These are phyloP conservation scores for Clitocybe nebularis DNA, from an alignment of 1,284 basidiomycete species.

Conservation along the genomic window DNA sequence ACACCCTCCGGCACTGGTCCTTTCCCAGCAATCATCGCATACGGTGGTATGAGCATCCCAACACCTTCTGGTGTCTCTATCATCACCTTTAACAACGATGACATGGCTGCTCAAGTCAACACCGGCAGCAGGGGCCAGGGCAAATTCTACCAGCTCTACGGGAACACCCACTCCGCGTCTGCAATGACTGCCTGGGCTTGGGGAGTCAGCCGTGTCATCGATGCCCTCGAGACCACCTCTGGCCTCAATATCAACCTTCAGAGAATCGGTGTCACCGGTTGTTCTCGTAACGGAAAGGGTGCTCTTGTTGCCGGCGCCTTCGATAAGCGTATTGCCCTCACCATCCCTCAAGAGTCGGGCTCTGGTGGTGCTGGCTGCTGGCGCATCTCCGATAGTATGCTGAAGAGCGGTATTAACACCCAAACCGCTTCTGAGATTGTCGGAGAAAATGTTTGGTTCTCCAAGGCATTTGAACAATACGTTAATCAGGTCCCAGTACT, in stretches of 20 bases:
- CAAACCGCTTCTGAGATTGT: slow-evolving; percentile 51
- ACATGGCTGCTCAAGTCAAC: slow-evolving; percentile 44
- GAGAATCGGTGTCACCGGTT: slow-evolving; percentile 50
- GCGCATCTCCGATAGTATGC: slow-evolving; percentile 46
- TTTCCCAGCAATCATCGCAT: slow-evolving; percentile 49
- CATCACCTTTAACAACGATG: slow-evolving; percentile 46
- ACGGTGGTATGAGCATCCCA: slow-evolving; percentile 48
- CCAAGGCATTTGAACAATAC: slow-evolving; percentile 40
- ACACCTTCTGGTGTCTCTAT: slow-evolving; percentile 41
- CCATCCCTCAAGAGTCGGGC: slow-evolving; percentile 55
- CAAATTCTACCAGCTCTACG: slow-evolving; percentile 52
- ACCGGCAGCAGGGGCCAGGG: slow-evolving; percentile 43
- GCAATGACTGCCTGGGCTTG: slow-evolving; percentile 57
- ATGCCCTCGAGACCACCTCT: slow-evolving; percentile 44
- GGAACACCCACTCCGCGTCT: slow-evolving; percentile 36
- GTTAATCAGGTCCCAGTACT: slow-evolving; percentile 37
- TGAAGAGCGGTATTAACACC: slow-evolving; percentile 29
- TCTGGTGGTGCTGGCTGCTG: slow-evolving; percentile 54
- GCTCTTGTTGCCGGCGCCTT: slow-evolving; percentile 53
- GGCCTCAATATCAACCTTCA: slow-evolving; percentile 39
- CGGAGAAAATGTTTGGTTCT: slow-evolving; percentile 54
- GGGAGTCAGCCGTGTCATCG: slow-evolving; percentile 53
- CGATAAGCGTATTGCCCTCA: slow-evolving; percentile 48
- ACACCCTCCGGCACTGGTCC: slow-evolving; percentile 40
- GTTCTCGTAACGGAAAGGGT: slow-evolving; percentile 54